Evolutionary conservation across 2,329 filamentous ascomycete species (phyloP).

Genomic region (Fusarium sambucinum): DNA sequence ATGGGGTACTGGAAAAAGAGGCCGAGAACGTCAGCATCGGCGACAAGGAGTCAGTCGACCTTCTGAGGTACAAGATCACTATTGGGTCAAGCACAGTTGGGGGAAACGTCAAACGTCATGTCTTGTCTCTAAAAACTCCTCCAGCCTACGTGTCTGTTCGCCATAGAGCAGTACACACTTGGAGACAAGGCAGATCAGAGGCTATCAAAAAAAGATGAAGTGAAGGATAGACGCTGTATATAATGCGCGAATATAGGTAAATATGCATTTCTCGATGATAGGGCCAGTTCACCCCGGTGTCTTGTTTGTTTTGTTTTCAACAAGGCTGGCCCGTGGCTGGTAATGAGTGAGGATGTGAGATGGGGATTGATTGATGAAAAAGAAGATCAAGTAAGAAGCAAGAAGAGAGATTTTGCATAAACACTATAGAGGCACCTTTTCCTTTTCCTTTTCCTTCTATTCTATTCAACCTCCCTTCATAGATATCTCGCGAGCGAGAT

Average conservation of each 20-base stretch:
- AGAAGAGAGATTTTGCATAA: slow-evolving; percentile 44
- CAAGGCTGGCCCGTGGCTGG: slow-evolving; percentile 34
- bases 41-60: slow-evolving; percentile 61
- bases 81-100: slow-evolving; percentile 51
- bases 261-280: slow-evolving; percentile 35
- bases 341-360: slow-evolving; percentile 40
- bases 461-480: slow-evolving; percentile 41
- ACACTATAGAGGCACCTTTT: slow-evolving; percentile 35
- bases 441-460: slow-evolving; percentile 38
- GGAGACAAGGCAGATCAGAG: slow-evolving; percentile 25
- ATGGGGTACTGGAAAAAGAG: slow-evolving; percentile 51
- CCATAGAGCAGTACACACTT: slow-evolving; percentile 2
- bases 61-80: slow-evolving; percentile 62
- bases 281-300: slow-evolving; percentile 22
- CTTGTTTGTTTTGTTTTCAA: slow-evolving; percentile 24
- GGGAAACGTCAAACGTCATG: slow-evolving; percentile 41
- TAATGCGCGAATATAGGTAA: slow-evolving; percentile 39
- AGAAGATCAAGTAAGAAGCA: slow-evolving; percentile 12
- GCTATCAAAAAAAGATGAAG: slow-evolving; percentile 5
- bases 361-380: slow-evolving; percentile 35
- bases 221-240: slow-evolving; percentile 38
- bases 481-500: slow-evolving; percentile 48
- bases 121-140: neutral
- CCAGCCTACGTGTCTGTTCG: slow-evolving; percentile 2
- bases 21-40: slow-evolving; percentile 59